Evolutionary conservation across 192 early-diverging fungal species (phyloP).

Genomic region (Coemansia sp.): DNA sequence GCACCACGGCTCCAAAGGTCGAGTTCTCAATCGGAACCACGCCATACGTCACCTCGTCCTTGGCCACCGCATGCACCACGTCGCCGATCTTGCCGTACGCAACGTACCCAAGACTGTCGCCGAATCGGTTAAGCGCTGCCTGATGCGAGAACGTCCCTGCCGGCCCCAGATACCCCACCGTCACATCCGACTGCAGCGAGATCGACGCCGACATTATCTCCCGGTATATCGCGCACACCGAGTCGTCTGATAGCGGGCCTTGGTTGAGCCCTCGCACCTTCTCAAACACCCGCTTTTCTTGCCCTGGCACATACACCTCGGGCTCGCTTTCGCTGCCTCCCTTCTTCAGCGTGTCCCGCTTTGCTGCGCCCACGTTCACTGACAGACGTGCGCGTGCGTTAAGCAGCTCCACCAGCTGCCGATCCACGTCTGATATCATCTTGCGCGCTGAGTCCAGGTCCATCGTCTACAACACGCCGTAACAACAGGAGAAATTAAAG

Average conservation of each 20-base stretch:
- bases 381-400: slow-evolving; percentile 82
- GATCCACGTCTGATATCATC: slow-evolving; percentile 75
- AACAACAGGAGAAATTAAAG: background rate
- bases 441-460: slow-evolving; percentile 62
- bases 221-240: slow-evolving; percentile 69
- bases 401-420: slow-evolving; percentile 69
- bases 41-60: slow-evolving; percentile 78
- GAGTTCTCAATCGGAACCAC: slow-evolving; percentile 97
- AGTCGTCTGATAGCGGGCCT: slow-evolving; percentile 72
- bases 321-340: slow-evolving; percentile 48
- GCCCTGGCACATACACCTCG: slow-evolving; percentile 74
- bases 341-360: slow-evolving; percentile 55
- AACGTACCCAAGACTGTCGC: slow-evolving; percentile 73
- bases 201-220: slow-evolving; percentile 92
- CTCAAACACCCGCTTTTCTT: slow-evolving; percentile 78
- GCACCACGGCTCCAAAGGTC: slow-evolving; percentile 78
- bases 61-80: slow-evolving; percentile 77
- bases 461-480: slow-evolving; percentile 32
- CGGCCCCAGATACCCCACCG: slow-evolving; percentile 89
- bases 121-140: slow-evolving; percentile 76
- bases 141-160: slow-evolving; percentile 89
- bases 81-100: slow-evolving; percentile 70
- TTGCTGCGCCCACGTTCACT: slow-evolving; percentile 76
- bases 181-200: slow-evolving; percentile 74
- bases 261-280: slow-evolving; percentile 70